phyloP scores from a whole-genome alignment of 2,329 filamentous ascomycete genomes.

The Scolecobasidium constrictum region DNA sequence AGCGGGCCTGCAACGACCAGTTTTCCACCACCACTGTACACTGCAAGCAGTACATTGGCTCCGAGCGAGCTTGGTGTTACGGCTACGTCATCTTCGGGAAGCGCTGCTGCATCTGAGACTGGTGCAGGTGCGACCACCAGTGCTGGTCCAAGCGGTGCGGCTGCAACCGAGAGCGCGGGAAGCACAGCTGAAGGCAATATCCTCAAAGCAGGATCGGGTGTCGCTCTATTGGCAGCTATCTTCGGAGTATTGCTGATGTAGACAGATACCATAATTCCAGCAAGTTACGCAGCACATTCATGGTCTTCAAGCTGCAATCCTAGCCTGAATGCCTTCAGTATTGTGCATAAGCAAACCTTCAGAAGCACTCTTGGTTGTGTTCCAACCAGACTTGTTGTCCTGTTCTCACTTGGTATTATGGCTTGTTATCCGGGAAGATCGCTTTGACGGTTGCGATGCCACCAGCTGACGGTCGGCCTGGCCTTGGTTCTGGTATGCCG shows the following conservation, averaged over 20 bases:
- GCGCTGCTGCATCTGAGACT: not conserved
- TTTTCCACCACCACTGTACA: slow-evolving; percentile 13
- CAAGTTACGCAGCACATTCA: no score
- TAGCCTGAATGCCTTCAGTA: no score
- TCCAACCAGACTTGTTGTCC: no score
- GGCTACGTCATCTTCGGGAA: not conserved
- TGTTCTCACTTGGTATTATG: no score
- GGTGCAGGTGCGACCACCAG: not conserved
- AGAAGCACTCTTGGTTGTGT: no score
- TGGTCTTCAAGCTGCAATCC: no score
- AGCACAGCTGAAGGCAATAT: not conserved
- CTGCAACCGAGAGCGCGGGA: not conserved
- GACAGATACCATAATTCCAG: no score
- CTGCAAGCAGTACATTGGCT: not conserved
- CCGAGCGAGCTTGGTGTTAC: not conserved
- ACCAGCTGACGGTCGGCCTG: no score
- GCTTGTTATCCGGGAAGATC: no score
- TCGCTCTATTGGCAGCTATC: not conserved
- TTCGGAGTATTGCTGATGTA: not conserved
- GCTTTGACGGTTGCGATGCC: no score
- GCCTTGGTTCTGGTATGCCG: no score
- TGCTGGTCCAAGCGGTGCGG: not conserved
- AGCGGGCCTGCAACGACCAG: slow-evolving; percentile 13
- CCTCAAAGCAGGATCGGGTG: not conserved
- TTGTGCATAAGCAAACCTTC: no score